These are phyloP conservation scores for Hymenoscyphus albidus DNA, from an alignment of 2,329 filamentous ascomycete species.

Conservation along the genomic window DNA sequence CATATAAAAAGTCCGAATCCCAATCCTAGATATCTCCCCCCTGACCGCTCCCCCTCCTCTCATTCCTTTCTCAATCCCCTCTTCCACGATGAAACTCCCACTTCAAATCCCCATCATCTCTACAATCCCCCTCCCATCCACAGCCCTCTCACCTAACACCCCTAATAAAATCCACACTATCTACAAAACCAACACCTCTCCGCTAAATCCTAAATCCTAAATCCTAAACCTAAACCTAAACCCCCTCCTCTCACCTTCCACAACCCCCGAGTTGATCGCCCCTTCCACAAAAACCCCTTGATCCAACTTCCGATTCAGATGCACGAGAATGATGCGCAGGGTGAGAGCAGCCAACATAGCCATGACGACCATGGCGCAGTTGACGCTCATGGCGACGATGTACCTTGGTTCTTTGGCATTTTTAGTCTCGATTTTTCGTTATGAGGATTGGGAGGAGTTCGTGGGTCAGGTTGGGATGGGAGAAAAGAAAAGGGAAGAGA, in stretches of 20 bases:
- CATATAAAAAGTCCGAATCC: too few species aligned
- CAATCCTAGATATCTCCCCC: too few species aligned
- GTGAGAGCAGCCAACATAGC: slow-evolving; percentile 61
- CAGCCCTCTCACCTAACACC: too few species aligned
- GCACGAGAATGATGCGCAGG: slow-evolving; percentile 58
- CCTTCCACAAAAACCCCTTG: slow-evolving; percentile 50
- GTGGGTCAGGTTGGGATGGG: too few species aligned
- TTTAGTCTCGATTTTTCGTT: not conserved
- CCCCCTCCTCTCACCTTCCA: slow-evolving; percentile 54
- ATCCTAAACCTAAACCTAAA: slow-evolving; percentile 67
- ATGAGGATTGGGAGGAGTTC: not conserved
- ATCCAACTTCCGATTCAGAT: slow-evolving; percentile 67
- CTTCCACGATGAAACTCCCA: too few species aligned
- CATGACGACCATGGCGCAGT: slow-evolving; percentile 60
- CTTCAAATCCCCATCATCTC: too few species aligned
- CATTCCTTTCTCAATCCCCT: too few species aligned
- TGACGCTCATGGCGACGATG: slow-evolving; percentile 57
- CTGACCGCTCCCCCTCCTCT: too few species aligned
- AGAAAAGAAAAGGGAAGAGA: not conserved
- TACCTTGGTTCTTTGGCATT: slow-evolving; percentile 23
- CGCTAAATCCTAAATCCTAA: slow-evolving; percentile 32
- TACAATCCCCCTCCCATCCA: too few species aligned
- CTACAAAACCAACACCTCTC: not conserved
- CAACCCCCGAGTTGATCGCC: slow-evolving; percentile 52
- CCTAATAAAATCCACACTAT: too few species aligned